These are phyloP conservation scores for Candida golubevii DNA, from an alignment of 805 yeast genomes.

Conservation along the genomic window DNA sequence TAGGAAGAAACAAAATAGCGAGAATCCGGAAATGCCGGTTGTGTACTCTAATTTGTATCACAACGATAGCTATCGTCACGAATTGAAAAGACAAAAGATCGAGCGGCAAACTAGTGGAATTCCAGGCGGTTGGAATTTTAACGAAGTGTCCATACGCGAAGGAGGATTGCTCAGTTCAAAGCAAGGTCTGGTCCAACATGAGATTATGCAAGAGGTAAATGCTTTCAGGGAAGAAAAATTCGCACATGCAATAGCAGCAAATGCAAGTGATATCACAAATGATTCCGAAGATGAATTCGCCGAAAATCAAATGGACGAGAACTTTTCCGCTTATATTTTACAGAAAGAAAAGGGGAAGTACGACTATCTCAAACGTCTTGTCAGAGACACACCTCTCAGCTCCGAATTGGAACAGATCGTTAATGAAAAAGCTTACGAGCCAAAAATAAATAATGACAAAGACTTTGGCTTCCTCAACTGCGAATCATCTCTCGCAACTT, in stretches of 20 bases:
- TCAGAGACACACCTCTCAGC: slow-evolving; percentile 29
- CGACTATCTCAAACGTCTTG: slow-evolving; percentile 34
- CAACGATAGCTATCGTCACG: slow-evolving; percentile 26
- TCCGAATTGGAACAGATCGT: slow-evolving; percentile 37
- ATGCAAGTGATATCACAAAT: slow-evolving; percentile 31
- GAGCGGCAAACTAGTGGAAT: slow-evolving; percentile 26
- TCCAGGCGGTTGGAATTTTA: slow-evolving; percentile 37
- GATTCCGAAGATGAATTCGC: slow-evolving; percentile 23
- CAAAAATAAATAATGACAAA: slow-evolving; percentile 45
- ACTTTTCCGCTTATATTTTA: slow-evolving; percentile 11
- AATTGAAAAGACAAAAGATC: slow-evolving; percentile 33
- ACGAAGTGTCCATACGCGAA: slow-evolving; percentile 7
- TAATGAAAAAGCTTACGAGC: slow-evolving; percentile 67
- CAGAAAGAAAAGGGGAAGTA: slow-evolving; percentile 18
- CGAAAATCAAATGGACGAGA: slow-evolving; percentile 11
- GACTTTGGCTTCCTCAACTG: slow-evolving; percentile 33
- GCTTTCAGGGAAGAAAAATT: slow-evolving; percentile 19
- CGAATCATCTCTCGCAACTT: slow-evolving; percentile 44
- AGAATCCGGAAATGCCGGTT: slow-evolving; percentile 40
- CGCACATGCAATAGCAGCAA: slow-evolving; percentile 21
- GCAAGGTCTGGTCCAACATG: slow-evolving; percentile 27
- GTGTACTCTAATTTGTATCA: slow-evolving; percentile 30
- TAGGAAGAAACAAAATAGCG: slow-evolving; percentile 30
- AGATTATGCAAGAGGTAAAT: slow-evolving; percentile 26
- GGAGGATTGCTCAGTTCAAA: slow-evolving; percentile 25